Evolutionary conservation across 2,329 filamentous ascomycete genomes (phyloP).

Genomic region (Colletotrichum costaricense): DNA sequence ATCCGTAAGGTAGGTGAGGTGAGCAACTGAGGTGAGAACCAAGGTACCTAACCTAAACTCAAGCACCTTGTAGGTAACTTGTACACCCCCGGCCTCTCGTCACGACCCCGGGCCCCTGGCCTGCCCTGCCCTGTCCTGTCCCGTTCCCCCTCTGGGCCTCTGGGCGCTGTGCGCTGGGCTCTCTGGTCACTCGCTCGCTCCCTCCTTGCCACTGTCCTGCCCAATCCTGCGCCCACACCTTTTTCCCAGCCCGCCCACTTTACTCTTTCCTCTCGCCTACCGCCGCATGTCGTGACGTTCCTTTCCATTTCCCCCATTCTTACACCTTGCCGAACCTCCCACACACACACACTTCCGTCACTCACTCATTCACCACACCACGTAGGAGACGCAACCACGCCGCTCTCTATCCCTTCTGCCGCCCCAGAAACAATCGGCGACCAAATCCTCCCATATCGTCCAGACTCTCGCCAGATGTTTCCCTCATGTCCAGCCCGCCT

Average conservation of each 20-base stretch:
- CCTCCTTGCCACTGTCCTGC: neutral
- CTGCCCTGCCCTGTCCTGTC: too few relatives aligned
- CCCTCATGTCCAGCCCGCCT: conserved; percentile 68
- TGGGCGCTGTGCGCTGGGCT: too few relatives aligned
- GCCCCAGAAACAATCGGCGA: conserved; percentile 37
- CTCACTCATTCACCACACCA: neutral
- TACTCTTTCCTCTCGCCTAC: conserved; percentile 23
- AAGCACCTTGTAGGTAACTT: neutral
- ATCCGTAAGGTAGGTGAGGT: too few relatives aligned
- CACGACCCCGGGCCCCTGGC: neutral
- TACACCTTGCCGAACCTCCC: conserved; percentile 9
- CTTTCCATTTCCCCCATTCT: conserved; percentile 27
- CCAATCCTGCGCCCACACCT: neutral
- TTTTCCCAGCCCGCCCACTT: conserved; percentile 16
- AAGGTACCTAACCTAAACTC: conserved; percentile 12
- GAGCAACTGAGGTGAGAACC: too few relatives aligned
- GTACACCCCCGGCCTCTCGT: neutral
- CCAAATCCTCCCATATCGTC: conserved; percentile 42
- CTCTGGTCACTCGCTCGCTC: neutral
- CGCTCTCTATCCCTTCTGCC: conserved; percentile 26
- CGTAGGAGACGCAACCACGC: conserved; percentile 13
- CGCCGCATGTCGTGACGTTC: conserved; percentile 19
- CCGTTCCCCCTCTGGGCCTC: neutral
- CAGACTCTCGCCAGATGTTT: conserved; percentile 60
- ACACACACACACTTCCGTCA: conserved; percentile 6